These are phyloP conservation scores for Dioszegia aurantiaca DNA, from an alignment of 768 basidiomycete species.

Conservation along the genomic window DNA sequence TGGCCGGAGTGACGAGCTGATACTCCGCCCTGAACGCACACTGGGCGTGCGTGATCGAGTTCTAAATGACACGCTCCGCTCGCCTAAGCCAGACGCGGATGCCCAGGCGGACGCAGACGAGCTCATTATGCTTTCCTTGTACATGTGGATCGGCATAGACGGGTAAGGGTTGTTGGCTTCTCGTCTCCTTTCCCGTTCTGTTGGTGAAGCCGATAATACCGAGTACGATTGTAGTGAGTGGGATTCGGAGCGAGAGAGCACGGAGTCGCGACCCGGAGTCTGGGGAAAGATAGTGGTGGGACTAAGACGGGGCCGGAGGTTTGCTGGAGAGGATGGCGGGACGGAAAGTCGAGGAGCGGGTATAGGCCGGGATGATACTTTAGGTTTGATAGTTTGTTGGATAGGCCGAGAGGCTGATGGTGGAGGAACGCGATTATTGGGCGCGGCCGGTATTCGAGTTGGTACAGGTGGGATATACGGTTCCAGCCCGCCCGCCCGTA, in stretches of 20 bases:
- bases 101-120: constrained; percentile 17
- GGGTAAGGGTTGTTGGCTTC: constrained; percentile 47
- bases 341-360: not conserved
- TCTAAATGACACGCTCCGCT: constrained; percentile 15
- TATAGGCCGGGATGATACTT: too few species aligned
- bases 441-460: not conserved
- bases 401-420: not conserved
- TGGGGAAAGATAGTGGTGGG: constrained; percentile 4
- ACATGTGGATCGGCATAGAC: constrained; percentile 30
- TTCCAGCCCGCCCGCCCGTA: not conserved
- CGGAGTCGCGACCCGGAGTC: constrained; percentile 15
- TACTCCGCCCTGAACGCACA: constrained; percentile 9
- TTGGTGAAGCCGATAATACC: constrained; percentile 4
- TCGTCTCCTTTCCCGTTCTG: constrained; percentile 24
- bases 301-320: constrained; percentile 8
- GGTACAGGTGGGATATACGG: not conserved
- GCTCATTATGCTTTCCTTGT: constrained; percentile 22
- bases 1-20: constrained; percentile 7
- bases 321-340: not conserved
- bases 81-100: not conserved
- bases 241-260: constrained; percentile 20
- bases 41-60: constrained; percentile 27
- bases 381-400: not conserved
- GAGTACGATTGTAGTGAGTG: constrained; percentile 27
- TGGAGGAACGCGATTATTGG: not conserved